phyloP scores from a whole-genome alignment of 345 rosid species.

The Citropsis articulata region DNA sequence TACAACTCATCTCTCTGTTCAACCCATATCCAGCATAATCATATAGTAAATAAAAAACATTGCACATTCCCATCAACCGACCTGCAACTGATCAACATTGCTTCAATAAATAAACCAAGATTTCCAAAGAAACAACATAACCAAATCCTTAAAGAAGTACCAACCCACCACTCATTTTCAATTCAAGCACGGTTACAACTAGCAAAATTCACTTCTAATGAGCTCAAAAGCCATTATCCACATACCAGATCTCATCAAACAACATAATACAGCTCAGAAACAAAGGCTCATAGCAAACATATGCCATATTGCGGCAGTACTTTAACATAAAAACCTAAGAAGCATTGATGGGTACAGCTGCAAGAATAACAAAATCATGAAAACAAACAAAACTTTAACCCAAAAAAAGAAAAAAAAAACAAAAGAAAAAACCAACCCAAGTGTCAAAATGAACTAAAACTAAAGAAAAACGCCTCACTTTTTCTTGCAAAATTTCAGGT shows the following conservation, averaged over 20 bases:
- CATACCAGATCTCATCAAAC: slow-evolving; percentile 15
- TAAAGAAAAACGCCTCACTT: slow-evolving; percentile 38
- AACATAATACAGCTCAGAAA: neutral
- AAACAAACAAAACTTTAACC: neutral
- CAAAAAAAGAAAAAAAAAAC: neutral
- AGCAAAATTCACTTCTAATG: slow-evolving; percentile 3
- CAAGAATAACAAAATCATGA: slow-evolving; percentile 2
- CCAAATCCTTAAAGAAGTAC: neutral
- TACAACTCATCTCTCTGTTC: neutral
- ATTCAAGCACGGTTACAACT: neutral
- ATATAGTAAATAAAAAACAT: neutral
- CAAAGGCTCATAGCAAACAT: neutral
- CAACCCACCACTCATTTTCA: neutral
- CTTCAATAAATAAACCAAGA: neutral
- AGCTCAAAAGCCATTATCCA: slow-evolving; percentile 7
- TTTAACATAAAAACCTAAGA: slow-evolving; percentile 15
- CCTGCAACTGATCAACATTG: neutral
- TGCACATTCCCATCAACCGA: neutral
- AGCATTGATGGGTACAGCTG: neutral
- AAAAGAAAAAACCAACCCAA: neutral
- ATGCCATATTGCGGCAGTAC: neutral
- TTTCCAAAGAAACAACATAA: neutral
- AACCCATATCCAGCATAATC: neutral
- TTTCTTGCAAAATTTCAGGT: slow-evolving; percentile 64
- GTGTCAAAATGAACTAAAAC: neutral